Evolutionary conservation across 1,284 basidiomycete species (phyloP).

Genomic region (Sutorius eximius): DNA sequence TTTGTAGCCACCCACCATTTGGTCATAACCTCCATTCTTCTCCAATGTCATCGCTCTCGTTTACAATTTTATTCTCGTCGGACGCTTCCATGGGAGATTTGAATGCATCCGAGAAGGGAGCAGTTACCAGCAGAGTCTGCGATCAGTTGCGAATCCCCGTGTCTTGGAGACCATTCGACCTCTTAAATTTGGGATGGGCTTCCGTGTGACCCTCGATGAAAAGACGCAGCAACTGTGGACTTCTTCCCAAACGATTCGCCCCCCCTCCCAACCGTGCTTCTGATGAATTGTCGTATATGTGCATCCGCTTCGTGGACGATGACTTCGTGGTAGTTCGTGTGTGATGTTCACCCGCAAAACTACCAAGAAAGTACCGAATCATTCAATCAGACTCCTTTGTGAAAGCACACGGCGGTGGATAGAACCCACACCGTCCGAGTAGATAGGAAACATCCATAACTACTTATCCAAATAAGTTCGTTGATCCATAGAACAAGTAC

Average conservation of each 20-base stretch:
- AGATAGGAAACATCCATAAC: constrained; percentile 3
- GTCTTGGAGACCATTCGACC: background rate
- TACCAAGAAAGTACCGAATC: background rate
- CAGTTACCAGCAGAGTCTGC: background rate
- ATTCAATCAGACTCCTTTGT: background rate
- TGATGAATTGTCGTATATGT: background rate
- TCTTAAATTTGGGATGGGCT: background rate
- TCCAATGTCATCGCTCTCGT: background rate
- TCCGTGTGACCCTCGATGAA: constrained; percentile 3
- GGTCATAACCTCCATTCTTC: constrained; percentile 6
- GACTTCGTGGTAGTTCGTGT: background rate
- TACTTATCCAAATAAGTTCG: background rate
- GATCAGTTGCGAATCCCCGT: constrained; percentile 10
- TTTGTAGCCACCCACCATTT: constrained; percentile 19
- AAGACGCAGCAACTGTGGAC: background rate
- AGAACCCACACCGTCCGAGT: constrained; percentile 8
- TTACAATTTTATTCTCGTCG: background rate
- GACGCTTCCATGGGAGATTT: background rate
- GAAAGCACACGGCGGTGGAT: background rate
- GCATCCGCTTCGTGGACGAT: background rate
- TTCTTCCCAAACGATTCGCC: constrained; percentile 8
- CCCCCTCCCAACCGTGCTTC: constrained; percentile 12
- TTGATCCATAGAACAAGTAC: background rate
- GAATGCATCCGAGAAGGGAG: background rate
- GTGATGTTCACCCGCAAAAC: background rate